These are phyloP conservation scores for Aspergillus felis DNA, from an alignment of 2,329 filamentous ascomycete genomes.

Conservation along the genomic window DNA sequence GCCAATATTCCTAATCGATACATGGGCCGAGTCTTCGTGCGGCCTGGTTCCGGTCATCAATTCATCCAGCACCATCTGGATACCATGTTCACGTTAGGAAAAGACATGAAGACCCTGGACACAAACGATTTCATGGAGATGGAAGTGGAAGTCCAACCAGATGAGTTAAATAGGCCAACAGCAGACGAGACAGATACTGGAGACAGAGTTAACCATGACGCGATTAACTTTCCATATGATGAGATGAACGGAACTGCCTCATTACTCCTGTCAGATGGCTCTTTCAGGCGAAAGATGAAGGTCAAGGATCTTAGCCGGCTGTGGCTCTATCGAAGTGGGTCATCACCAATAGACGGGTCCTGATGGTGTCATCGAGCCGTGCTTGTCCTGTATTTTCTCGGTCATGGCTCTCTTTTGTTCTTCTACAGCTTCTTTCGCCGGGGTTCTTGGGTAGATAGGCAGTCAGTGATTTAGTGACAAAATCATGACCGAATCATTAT, in stretches of 20 bases:
- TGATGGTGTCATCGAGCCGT: neutral
- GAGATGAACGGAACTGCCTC: constrained; percentile 3
- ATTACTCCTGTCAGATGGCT: neutral
- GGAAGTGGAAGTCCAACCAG: constrained; percentile 16
- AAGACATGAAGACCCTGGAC: constrained; percentile 22
- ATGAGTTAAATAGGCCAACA: neutral
- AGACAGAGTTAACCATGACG: neutral
- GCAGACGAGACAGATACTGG: neutral
- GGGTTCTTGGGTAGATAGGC: no score
- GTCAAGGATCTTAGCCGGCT: constrained; percentile 37
- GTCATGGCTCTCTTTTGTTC: neutral
- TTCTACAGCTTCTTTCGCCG: neutral
- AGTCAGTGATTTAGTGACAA: no score
- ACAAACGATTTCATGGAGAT: constrained; percentile 35
- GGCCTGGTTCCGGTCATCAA: constrained; percentile 39
- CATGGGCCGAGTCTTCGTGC: constrained; percentile 47
- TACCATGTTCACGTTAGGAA: constrained; percentile 39
- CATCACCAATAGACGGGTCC: constrained; percentile 16
- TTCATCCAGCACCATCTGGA: constrained; percentile 45
- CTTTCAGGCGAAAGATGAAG: constrained; percentile 9
- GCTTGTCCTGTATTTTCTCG: neutral
- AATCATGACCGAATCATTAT: no score
- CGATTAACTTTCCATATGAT: neutral
- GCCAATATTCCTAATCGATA: constrained; percentile 47
- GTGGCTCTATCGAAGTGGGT: constrained; percentile 40